These are phyloP conservation scores for Nymphaea colorata DNA, from an alignment of 164 flowering plant species.

Conservation along the genomic window DNA sequence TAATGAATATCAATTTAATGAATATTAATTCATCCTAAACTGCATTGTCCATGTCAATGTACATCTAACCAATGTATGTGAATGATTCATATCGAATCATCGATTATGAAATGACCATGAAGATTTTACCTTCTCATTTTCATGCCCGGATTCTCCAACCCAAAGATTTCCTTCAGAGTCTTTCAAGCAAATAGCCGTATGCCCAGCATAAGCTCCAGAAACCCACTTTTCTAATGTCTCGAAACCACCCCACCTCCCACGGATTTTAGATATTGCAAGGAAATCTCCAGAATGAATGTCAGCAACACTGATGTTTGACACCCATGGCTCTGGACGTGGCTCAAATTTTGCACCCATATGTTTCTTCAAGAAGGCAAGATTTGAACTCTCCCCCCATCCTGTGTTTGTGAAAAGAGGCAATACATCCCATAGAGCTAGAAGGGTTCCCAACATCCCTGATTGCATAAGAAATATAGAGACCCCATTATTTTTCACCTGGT, in stretches of 20 bases:
- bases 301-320: constrained; percentile 42
- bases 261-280: constrained; percentile 85
- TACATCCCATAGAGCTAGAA: constrained; percentile 91
- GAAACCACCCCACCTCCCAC: constrained; percentile 98
- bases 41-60: too few relatives aligned
- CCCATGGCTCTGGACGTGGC: constrained; percentile 83
- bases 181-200: constrained; percentile 80
- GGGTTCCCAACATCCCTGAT: constrained; percentile 94
- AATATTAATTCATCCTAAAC: too few relatives aligned
- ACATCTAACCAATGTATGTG: too few relatives aligned
- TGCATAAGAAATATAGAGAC: constrained; percentile 92
- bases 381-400: constrained; percentile 91
- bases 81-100: too few relatives aligned
- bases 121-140: constrained; percentile 56
- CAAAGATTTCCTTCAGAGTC: constrained; percentile 92
- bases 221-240: constrained; percentile 99
- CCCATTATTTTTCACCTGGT: constrained; percentile 75
- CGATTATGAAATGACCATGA: too few relatives aligned
- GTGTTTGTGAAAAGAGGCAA: constrained; percentile 85
- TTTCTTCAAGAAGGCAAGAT: constrained; percentile 73
- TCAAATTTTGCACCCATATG: constrained; percentile 85
- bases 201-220: constrained; percentile 93
- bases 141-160: constrained; percentile 98
- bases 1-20: too few relatives aligned
- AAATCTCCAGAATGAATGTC: constrained; percentile 96